phyloP scores from a whole-genome alignment of 345 rosid genomes.

The Linum usitatissimum region DNA sequence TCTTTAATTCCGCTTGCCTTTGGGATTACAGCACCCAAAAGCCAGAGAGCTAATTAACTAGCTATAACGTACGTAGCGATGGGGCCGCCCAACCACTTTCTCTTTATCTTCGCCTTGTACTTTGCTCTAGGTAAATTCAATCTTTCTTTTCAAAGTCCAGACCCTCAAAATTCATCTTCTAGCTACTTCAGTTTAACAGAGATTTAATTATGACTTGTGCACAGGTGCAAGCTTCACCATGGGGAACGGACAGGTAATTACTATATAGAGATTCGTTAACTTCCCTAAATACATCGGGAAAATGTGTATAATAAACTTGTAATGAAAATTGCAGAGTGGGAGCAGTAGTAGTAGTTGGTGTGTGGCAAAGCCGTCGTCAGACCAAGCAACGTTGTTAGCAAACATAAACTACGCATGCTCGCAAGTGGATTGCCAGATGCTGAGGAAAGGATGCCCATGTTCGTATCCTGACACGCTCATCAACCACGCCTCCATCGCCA shows the following conservation, averaged over 20 bases:
- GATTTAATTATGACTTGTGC: background rate
- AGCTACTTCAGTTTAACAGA: too few relatives aligned
- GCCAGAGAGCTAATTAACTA: too few relatives aligned
- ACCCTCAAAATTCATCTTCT: too few relatives aligned
- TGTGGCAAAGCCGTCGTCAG: conserved; percentile 65
- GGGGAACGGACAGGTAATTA: conserved; percentile 37
- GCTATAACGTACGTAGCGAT: too few relatives aligned
- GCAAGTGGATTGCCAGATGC: conserved; percentile 39
- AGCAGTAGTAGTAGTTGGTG: conserved; percentile 49
- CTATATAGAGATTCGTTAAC: too few relatives aligned
- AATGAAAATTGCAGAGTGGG: background rate
- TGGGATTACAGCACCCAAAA: too few relatives aligned
- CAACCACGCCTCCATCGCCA: conserved; percentile 57
- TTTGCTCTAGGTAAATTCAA: conserved; percentile 29
- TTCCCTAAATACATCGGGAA: too few relatives aligned
- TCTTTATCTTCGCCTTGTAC: conserved; percentile 5
- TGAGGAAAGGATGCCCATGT: conserved; percentile 43
- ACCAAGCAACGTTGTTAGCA: conserved; percentile 32
- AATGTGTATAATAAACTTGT: too few relatives aligned
- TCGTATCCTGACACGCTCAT: conserved; percentile 36
- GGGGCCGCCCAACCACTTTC: background rate
- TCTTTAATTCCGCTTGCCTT: too few relatives aligned
- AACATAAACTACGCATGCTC: conserved; percentile 53
- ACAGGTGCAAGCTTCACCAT: conserved; percentile 24
- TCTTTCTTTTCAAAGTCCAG: too few relatives aligned